Evolutionary conservation across 176 grass and related monocot genomes (phyloP).

Genomic region (Oryza australiensis): DNA sequence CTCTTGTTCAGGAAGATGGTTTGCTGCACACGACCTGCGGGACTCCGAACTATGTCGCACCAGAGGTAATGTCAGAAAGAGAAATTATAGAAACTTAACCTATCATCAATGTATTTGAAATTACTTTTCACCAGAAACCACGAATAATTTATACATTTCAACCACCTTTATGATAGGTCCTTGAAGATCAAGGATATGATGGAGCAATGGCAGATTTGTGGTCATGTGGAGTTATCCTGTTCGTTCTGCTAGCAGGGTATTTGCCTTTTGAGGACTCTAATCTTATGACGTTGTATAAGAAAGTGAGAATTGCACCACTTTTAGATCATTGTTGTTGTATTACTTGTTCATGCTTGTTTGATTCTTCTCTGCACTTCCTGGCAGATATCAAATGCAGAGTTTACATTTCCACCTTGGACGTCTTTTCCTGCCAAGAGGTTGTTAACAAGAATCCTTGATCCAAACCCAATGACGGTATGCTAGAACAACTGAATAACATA

Average conservation of each 20-base stretch:
- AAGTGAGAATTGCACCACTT: constrained; percentile 53
- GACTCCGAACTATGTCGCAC: constrained; percentile 98
- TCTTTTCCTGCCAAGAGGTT: constrained; percentile 95
- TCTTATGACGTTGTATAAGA: constrained; percentile 95
- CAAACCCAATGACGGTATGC: constrained; percentile 77
- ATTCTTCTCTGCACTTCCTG: constrained; percentile 12
- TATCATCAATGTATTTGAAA: no score
- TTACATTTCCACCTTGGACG: constrained; percentile 79
- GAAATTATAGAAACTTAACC: not conserved
- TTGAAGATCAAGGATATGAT: constrained; percentile 97
- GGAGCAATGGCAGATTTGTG: constrained; percentile 96
- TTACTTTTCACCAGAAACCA: not conserved
- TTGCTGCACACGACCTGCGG: constrained; percentile 95
- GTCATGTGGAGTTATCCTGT: constrained; percentile 99
- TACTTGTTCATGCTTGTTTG: constrained; percentile 22
- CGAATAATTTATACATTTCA: not conserved
- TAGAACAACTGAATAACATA: constrained; percentile 35
- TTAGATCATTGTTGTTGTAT: constrained; percentile 13
- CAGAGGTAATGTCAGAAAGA: constrained; percentile 57
- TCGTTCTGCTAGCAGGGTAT: constrained; percentile 96
- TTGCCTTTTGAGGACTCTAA: constrained; percentile 98
- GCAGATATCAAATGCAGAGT: constrained; percentile 85
- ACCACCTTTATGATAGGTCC: constrained; percentile 53
- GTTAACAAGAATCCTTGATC: constrained; percentile 90
- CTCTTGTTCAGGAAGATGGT: constrained; percentile 72